Evolutionary conservation across 1,284 basidiomycete species (phyloP), one percentile per base, ranked within the genome.

Genomic region (Filobasidium uniguttulatum): DNA sequence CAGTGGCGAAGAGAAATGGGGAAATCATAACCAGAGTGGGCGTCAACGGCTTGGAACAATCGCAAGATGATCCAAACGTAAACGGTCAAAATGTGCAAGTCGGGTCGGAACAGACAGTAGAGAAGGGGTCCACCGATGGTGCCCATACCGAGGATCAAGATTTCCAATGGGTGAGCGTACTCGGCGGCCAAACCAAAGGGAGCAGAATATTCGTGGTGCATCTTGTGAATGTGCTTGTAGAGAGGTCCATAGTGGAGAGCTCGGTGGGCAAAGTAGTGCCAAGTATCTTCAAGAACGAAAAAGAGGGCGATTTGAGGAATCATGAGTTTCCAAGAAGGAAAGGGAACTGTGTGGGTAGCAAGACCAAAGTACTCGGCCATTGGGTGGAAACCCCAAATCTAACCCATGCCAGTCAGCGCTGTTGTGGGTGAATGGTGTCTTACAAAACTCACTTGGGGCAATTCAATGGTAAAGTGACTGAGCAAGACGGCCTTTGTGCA

Each of bases 331-430:
- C 76, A 73, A 0, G 75, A 64, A 0, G 91, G 87, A 74, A 98
- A 89, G 1, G 93, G 93, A 1, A 98, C 84, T 56, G 87, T 81
- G 72, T 87, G 86, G 1, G 93, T 97, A 36, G 78, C 71, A 82
- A 98, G 85, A 60, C 88, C 91, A 59, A 96, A 77, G 55, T 75
- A 72, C 64, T 91, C 87, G 46, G 89, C 90, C 62, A 93, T 73
- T 2, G 90, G 93, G 70, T 98, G 90, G 80, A 98, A 97, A 45
- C 88, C 72, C 84, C 85, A 91, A 62, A 97, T 97, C 81, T 96
- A 12, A 8, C 2, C 1, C 15, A 36, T 3, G 19, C 33, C 38
- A 7, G 36, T 33, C 20, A 25, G 6, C n/a, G n/a, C n/a, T n/a
- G 5, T 25, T 29, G 26, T 3, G 9, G 3, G 15, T 8, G 28